These are phyloP conservation scores for Aspergillus saccharolyticus DNA, from an alignment of 495 filamentous ascomycete species.

Conservation along the genomic window DNA sequence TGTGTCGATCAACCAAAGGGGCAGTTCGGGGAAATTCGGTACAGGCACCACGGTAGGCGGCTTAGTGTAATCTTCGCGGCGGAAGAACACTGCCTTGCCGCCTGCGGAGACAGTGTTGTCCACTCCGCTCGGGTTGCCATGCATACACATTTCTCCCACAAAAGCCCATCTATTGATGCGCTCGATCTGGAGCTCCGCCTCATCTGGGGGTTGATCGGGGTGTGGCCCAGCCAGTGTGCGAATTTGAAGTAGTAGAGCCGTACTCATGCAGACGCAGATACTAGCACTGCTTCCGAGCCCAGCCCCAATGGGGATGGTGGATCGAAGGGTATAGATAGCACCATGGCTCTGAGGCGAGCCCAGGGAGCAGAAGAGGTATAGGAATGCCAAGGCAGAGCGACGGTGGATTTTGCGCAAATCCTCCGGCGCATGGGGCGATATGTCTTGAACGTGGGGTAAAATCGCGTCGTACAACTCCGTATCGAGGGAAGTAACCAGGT, in stretches of 20 bases:
- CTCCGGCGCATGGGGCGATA: constrained; percentile 60
- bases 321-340: constrained; percentile 85
- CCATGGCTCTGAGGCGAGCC: constrained; percentile 71
- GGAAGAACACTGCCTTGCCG: constrained; percentile 89
- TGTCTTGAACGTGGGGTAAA: constrained; percentile 62
- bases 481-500: constrained; percentile 79
- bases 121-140: constrained; percentile 92
- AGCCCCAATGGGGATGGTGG: constrained; percentile 87
- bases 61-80: constrained; percentile 68
- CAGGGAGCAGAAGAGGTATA: constrained; percentile 89
- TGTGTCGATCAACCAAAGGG: constrained; percentile 85
- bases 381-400: constrained; percentile 72
- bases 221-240: constrained; percentile 83
- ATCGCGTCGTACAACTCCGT: constrained; percentile 71
- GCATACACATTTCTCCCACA: constrained; percentile 93
- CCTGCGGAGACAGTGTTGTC: constrained; percentile 95
- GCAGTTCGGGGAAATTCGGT: constrained; percentile 82
- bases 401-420: constrained; percentile 74
- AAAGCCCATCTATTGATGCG: constrained; percentile 97
- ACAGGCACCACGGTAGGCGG: constrained; percentile 74
- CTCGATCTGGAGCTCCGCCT: constrained; percentile 80
- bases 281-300: constrained; percentile 91
- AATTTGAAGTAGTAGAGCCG: constrained; percentile 82
- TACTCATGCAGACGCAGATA: constrained; percentile 82
- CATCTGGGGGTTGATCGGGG: constrained; percentile 74